Evolutionary conservation across 306 rosid genomes (phyloP), one percentile per base, ranked within the genome.

Genomic region (Phaseolus lunatus): DNA sequence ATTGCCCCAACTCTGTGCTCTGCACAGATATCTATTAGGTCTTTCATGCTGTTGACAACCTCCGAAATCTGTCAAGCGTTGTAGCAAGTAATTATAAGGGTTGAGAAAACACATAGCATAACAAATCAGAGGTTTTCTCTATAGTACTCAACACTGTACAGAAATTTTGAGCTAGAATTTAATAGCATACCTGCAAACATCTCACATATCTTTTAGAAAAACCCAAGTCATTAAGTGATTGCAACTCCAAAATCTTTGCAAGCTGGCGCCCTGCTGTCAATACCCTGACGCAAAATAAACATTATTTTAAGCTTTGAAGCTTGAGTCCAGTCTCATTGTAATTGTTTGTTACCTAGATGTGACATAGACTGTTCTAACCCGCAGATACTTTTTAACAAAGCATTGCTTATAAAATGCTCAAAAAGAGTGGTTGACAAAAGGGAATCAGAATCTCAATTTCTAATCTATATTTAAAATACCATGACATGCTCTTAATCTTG

Each of bases 141-240:
- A 54, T 39, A 52, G 19, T 39, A 53, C 70, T 15, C 27, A 49
- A 71, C 15, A 66, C n/a, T 6, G 1, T 45, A 19, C 15, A 24
- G 11, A 58, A 44, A 59, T 4, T 19, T 18, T 39, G 44, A 71
- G 62, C 0, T 13, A 57, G 3, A 79, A 64, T 75, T 47, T 61
- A 29, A 15, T 3, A 20, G 41, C 66, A 77, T 85, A 93, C 98
- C 98, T 93, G 98, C 90, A 93, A 87, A 78, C 97, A 93, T 80
- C 98, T 91, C 78, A 93, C 98, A 72, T 91, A 91, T 91, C 98
- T 86, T 87, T 93, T 93, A 9, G 98, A 91, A 70, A 93, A 91
- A 23, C 98, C 98, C 65, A 93, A 86, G 70, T 93, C 98, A 83
- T 93, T 93, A 64, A 93, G 75, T 0, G 96, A 88, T 78, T 91